Conservation (phyloP, 208 protist species). For the Trypanosomatidae sp. region DNA sequence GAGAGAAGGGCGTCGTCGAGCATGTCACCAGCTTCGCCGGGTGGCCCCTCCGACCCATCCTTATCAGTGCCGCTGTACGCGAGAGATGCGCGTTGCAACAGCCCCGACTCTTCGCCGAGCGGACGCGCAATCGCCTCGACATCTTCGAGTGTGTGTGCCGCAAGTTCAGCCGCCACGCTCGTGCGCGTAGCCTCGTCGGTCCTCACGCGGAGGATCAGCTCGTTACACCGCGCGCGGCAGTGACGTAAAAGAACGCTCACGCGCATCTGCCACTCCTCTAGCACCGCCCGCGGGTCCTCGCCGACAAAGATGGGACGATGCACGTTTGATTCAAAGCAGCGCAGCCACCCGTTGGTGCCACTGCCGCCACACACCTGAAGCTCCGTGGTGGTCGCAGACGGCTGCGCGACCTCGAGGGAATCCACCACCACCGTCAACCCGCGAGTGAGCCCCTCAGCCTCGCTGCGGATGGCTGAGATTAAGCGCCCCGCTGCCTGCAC, state of each 20-base stretch:
- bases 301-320: slow-evolving; percentile 34
- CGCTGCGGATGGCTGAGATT: slow-evolving; percentile 33
- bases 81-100: slow-evolving; percentile 44
- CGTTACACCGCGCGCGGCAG: slow-evolving; percentile 44
- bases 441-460: slow-evolving; percentile 52
- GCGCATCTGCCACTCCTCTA: slow-evolving; percentile 86
- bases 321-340: slow-evolving; percentile 51
- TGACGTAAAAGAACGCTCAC: slow-evolving; percentile 78
- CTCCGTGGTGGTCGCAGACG: slow-evolving; percentile 19
- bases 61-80: neutral
- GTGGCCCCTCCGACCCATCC: neutral
- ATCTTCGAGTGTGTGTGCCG: slow-evolving; percentile 25
- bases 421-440: slow-evolving; percentile 49
- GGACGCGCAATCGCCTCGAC: slow-evolving; percentile 55
- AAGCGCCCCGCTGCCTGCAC: slow-evolving; percentile 40
- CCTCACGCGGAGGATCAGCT: slow-evolving; percentile 30
- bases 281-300: slow-evolving; percentile 46
- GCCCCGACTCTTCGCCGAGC: slow-evolving; percentile 35
- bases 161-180: slow-evolving; percentile 31
- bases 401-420: slow-evolving; percentile 49
- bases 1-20: slow-evolving; percentile 41
- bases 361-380: slow-evolving; percentile 62
- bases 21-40: neutral
- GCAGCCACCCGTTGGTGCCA: slow-evolving; percentile 63
- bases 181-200: slow-evolving; percentile 33